A percentile compares a stretch with the other conserved stretches of the same genome.
Evolutionary conservation across 495 filamentous ascomycete genomes (phyloP).

Genomic region (Neurospora sp.): DNA sequence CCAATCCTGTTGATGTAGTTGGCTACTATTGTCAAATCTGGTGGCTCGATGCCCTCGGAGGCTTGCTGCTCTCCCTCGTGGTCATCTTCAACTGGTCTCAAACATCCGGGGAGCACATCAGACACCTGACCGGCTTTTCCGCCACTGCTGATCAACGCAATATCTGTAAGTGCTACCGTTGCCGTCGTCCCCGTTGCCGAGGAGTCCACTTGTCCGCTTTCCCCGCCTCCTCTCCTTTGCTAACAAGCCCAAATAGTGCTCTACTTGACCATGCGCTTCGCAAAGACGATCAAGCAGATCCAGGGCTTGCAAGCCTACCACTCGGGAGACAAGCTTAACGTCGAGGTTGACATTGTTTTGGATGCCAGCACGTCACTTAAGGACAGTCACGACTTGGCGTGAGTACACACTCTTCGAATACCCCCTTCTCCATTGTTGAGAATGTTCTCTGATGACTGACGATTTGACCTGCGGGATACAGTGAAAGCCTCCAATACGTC

Average conservation of each 20-base stretch:
- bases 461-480: conserved; percentile 1
- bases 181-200: not conserved
- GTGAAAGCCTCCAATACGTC: conserved; percentile 81
- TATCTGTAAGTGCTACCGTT: conserved; percentile 33
- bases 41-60: conserved; percentile 82
- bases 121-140: conserved; percentile 71
- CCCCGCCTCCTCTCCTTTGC: not conserved
- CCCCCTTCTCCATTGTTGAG: not conserved
- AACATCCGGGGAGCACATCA: conserved; percentile 70
- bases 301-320: conserved; percentile 86
- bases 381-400: conserved; percentile 79
- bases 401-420: not conserved
- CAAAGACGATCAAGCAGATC: conserved; percentile 77
- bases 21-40: conserved; percentile 69
- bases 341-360: conserved; percentile 65
- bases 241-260: conserved; percentile 39
- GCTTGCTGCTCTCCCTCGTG: conserved; percentile 66
- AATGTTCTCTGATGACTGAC: not conserved
- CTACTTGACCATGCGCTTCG: conserved; percentile 91
- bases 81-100: conserved; percentile 80
- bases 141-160: conserved; percentile 74
- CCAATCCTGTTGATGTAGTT: conserved; percentile 30
- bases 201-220: not conserved
- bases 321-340: conserved; percentile 79
- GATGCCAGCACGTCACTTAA: conserved; percentile 67